phyloP scores from a whole-genome alignment of 805 yeast species.

The Phaffomyces antillensis region DNA sequence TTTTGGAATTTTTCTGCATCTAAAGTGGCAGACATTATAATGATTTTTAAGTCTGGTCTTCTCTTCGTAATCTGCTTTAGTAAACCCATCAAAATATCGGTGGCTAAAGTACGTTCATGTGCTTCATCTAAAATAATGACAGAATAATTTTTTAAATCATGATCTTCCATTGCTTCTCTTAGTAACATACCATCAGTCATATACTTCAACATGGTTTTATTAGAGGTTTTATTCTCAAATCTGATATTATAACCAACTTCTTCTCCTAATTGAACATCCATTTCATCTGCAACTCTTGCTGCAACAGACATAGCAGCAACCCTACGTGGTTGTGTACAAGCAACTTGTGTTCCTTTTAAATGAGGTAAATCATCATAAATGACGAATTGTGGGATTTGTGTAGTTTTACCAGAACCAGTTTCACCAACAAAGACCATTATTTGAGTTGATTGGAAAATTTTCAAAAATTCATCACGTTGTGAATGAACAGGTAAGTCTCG shows the following conservation, averaged over 20 bases:
- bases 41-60: conserved; percentile 84
- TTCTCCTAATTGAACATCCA: conserved; percentile 88
- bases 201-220: conserved; percentile 79
- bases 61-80: conserved; percentile 73
- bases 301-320: conserved; percentile 99
- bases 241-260: conserved; percentile 95
- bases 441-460: conserved; percentile 78
- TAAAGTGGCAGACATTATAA: conserved; percentile 95
- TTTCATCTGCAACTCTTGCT: conserved; percentile 92
- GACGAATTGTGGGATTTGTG: conserved; percentile 97
- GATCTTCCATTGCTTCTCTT: conserved; percentile 97
- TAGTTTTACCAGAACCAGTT: conserved; percentile 98
- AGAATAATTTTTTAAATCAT: conserved; percentile 67
- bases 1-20: conserved; percentile 94
- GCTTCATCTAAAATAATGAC: conserved; percentile 96
- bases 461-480: conserved; percentile 83
- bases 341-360: conserved; percentile 73
- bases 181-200: conserved; percentile 99
- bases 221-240: conserved; percentile 82
- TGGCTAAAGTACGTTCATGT: conserved; percentile 93
- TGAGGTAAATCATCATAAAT: conserved; percentile 88
- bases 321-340: conserved; percentile 95
- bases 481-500: conserved; percentile 90
- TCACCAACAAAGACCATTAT: conserved; percentile 98
- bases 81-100: conserved; percentile 94